phyloP scores from a whole-genome alignment of 2,329 filamentous ascomycete species.

The Botrytis medusae region DNA sequence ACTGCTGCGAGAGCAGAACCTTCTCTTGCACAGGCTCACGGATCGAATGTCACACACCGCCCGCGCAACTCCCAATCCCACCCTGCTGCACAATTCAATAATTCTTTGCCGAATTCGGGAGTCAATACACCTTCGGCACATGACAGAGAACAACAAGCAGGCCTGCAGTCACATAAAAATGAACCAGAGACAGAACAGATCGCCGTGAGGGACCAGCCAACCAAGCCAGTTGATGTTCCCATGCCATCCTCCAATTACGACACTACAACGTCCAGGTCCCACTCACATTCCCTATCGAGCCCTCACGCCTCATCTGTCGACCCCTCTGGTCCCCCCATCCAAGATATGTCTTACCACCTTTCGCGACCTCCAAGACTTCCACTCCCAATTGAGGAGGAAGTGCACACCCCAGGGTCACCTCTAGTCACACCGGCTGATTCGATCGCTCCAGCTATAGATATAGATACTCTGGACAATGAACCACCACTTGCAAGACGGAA shows the following conservation, averaged over 20 bases:
- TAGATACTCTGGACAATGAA: conserved; percentile 51
- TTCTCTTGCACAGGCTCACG: conserved; percentile 57
- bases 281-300: conserved; percentile 29
- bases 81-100: conserved; percentile 27
- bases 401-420: conserved; percentile 85
- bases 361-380: conserved; percentile 82
- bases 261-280: conserved; percentile 32
- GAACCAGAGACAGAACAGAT: conserved; percentile 39
- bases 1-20: conserved; percentile 61
- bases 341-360: conserved; percentile 58
- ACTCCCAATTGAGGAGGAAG: conserved; percentile 89
- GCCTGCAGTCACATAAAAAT: conserved; percentile 28
- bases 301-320: conserved; percentile 50
- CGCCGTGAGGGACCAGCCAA: conserved; percentile 45
- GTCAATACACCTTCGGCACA: conserved; percentile 28
- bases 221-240: conserved; percentile 59
- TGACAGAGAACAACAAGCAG: conserved; percentile 31
- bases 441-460: conserved; percentile 35
- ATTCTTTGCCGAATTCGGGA: conserved; percentile 30
- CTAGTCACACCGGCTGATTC: conserved; percentile 74
- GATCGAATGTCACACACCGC: conserved; percentile 38
- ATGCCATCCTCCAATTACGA: conserved; percentile 33
- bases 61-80: conserved; percentile 34
- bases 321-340: conserved; percentile 45
- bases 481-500: conserved; percentile 49